These are phyloP conservation scores for Lentinula aciculospora DNA, from an alignment of 768 basidiomycete species.

Conservation along the genomic window DNA sequence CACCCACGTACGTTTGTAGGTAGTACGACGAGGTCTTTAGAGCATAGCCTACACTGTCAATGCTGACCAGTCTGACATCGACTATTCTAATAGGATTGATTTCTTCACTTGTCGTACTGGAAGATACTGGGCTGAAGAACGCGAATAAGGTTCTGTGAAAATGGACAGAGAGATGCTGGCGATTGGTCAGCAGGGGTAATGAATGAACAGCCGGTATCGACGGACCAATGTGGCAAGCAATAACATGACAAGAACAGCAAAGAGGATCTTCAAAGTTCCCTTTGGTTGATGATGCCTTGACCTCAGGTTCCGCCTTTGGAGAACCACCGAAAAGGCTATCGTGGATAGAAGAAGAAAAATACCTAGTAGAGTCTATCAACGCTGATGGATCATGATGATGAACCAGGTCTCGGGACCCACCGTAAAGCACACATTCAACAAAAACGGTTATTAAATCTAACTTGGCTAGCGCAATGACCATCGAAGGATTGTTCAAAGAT, in stretches of 20 bases:
- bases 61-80: neutral
- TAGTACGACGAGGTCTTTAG: neutral
- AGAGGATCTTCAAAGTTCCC: neutral
- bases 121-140: neutral
- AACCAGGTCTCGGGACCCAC: too few relatives aligned
- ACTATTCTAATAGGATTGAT: neutral
- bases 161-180: neutral
- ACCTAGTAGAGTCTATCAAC: neutral
- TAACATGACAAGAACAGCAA: neutral
- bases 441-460: neutral
- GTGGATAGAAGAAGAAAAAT: neutral
- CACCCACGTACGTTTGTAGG: neutral
- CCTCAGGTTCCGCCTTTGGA: neutral
- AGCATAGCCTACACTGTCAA: neutral
- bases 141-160: neutral
- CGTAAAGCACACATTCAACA: slow-evolving; percentile 1
- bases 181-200: neutral
- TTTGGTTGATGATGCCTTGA: neutral
- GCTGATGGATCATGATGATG: too few relatives aligned
- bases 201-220: neutral
- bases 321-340: neutral
- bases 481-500: too few relatives aligned
- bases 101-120: neutral
- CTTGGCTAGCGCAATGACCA: neutral
- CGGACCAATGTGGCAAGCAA: slow-evolving; percentile 2